These are phyloP conservation scores for Mycena leptocephala DNA, from an alignment of 768 basidiomycete species.

Conservation along the genomic window DNA sequence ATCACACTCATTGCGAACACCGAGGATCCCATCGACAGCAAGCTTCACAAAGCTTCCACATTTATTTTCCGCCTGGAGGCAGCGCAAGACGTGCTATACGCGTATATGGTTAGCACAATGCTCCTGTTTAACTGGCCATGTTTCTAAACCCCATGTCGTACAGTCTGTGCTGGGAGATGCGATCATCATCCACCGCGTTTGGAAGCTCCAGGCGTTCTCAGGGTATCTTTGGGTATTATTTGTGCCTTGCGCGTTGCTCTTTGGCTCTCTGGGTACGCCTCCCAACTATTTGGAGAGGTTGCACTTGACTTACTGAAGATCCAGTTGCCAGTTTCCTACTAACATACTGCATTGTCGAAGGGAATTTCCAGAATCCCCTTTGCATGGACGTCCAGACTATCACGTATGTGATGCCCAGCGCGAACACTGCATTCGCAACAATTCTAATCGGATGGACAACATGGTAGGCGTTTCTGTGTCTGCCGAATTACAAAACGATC, in stretches of 20 bases:
- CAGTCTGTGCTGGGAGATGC: neutral
- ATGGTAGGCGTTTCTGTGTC: neutral
- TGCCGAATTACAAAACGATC: neutral
- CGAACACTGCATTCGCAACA: neutral
- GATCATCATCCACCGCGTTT: neutral
- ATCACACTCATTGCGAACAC: constrained; percentile 9
- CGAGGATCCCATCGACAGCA: neutral
- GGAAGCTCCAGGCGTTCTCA: neutral
- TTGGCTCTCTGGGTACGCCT: neutral
- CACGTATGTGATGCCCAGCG: neutral
- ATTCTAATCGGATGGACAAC: neutral
- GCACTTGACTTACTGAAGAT: neutral
- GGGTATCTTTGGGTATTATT: neutral
- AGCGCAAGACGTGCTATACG: constrained; percentile 11
- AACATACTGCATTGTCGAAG: neutral
- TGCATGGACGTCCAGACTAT: neutral
- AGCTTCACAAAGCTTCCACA: neutral
- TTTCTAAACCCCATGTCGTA: neutral
- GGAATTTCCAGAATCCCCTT: neutral
- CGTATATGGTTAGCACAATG: constrained; percentile 12
- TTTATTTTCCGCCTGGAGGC: constrained; percentile 11
- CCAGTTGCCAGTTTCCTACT: neutral
- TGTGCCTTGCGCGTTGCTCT: neutral
- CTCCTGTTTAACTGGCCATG: neutral
- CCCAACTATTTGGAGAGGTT: neutral